Evolutionary conservation across 2,329 filamentous ascomycete species (phyloP), one percentile per base, ranked within the genome.

Genomic region (Harringtonia lauricola): DNA sequence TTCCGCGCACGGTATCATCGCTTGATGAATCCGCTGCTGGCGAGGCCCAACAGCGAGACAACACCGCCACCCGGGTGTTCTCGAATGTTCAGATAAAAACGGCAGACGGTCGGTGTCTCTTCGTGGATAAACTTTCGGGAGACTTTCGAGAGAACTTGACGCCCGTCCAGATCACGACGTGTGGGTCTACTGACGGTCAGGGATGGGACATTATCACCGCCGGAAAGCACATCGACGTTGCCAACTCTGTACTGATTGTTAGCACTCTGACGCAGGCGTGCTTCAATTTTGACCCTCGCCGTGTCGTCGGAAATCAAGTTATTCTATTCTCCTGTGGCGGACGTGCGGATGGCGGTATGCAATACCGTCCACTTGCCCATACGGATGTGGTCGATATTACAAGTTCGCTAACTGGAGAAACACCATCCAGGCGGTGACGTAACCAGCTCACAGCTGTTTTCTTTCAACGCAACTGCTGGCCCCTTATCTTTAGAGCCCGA

Each of bases 281-380:
- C 53, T 60, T 76, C 52, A 78, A 75, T 60, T 74, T 75, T 47
- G 74, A 79, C 50, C 64, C 67, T 6, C 64, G 73, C 38, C 64
- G 72, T 24, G 57, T 62, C 1, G 60, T 63, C 3, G 72, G 71
- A 12, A 68, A 71, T 52, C 72, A 74, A 50, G 71, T 75, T 14
- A 52, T 70, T 29, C 61, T 79, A 21, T 79, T 78, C 52, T 74
- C 74, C 12, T 79, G 74, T 48, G 74, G 74, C 41, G 74, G 74
- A 15, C 64, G 73, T 33, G 73, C 73, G 18, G 74, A 72, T 46
- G 74, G 74, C 36, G 58, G 59, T 64, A 49, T 44, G 58, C n/a
- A n/a, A n/a, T n/a, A n/a, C n/a, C n/a, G n/a, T n/a, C n/a, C n/a
- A n/a, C n/a, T n/a, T n/a, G n/a, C n/a, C n/a, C n/a, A n/a, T n/a